Conservation (phyloP, 108 stramenopile genomes). For the Skeletonema grethae region DNA sequence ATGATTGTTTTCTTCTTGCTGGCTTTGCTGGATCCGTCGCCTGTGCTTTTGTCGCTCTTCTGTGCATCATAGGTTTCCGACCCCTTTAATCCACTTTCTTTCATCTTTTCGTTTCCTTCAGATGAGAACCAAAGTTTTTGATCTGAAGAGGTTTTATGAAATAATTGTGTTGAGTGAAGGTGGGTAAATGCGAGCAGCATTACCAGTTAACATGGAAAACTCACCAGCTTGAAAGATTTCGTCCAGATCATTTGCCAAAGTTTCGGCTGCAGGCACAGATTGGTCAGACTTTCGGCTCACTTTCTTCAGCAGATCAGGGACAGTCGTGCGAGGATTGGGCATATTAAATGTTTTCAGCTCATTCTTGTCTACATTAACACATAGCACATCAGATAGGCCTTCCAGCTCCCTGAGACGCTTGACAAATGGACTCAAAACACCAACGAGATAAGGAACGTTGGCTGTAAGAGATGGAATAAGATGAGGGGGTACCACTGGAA, state of each 20-base stretch:
- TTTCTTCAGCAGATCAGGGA: slow-evolving; percentile 48
- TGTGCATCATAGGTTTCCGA: slow-evolving; percentile 34
- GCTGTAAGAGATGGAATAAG: slow-evolving; percentile 68
- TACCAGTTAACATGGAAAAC: too few species aligned
- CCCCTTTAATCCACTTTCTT: slow-evolving; percentile 54
- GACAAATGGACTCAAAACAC: slow-evolving; percentile 50
- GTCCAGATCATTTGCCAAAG: slow-evolving; percentile 72
- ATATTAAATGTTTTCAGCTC: slow-evolving; percentile 75
- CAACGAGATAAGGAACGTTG: slow-evolving; percentile 72
- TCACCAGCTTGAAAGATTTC: slow-evolving; percentile 62
- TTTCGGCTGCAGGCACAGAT: slow-evolving; percentile 53
- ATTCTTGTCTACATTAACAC: slow-evolving; percentile 75
- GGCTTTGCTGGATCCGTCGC: not conserved
- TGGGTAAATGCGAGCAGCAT: too few species aligned
- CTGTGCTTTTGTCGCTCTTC: slow-evolving; percentile 11
- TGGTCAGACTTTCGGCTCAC: slow-evolving; percentile 13
- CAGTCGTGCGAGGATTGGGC: slow-evolving; percentile 25
- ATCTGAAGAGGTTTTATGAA: slow-evolving; percentile 26
- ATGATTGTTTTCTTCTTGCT: slow-evolving; percentile 5
- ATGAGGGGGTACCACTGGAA: slow-evolving; percentile 84
- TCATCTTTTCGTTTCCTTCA: slow-evolving; percentile 57
- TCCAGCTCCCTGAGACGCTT: slow-evolving; percentile 44
- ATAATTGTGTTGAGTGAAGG: too few species aligned
- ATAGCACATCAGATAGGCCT: slow-evolving; percentile 77
- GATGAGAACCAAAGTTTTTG: slow-evolving; percentile 60